Conservation (phyloP, 2,329 filamentous ascomycete species). For the Neonectria sp. region DNA sequence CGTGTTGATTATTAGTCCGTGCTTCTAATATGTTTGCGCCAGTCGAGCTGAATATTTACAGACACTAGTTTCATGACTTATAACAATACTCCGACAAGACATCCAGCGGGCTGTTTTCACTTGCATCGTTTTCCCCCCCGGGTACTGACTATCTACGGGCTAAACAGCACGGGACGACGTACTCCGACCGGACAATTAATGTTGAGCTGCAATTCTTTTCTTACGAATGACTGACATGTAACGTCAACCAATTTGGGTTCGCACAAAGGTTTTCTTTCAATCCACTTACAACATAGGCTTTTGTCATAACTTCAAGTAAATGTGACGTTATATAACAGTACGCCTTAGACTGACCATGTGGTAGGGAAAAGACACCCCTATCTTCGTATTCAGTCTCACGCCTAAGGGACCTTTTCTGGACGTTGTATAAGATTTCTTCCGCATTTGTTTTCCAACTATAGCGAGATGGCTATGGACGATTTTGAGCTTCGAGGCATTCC, state of each 20-base stretch:
- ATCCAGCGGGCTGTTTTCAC: background rate
- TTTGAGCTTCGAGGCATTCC: background rate
- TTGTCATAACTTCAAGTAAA: background rate
- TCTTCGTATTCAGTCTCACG: background rate
- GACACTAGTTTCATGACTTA: background rate
- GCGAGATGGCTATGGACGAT: background rate
- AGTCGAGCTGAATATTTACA: too few relatives aligned
- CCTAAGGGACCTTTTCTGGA: background rate
- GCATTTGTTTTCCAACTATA: background rate
- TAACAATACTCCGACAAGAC: background rate
- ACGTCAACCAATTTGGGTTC: background rate
- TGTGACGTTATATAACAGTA: background rate
- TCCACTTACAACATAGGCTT: background rate
- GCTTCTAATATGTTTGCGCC: too few relatives aligned
- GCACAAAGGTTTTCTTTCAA: background rate
- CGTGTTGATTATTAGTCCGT: too few relatives aligned
- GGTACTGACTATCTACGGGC: background rate
- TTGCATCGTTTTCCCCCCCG: background rate
- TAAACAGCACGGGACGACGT: too few relatives aligned
- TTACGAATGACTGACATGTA: too few relatives aligned
- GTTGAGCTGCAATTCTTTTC: background rate
- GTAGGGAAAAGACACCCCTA: background rate
- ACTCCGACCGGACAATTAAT: background rate
- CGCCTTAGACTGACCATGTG: background rate
- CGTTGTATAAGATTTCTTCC: background rate